phyloP scores from a whole-genome alignment of 208 protist genomes.

The Jaenimonas drosophilae region DNA sequence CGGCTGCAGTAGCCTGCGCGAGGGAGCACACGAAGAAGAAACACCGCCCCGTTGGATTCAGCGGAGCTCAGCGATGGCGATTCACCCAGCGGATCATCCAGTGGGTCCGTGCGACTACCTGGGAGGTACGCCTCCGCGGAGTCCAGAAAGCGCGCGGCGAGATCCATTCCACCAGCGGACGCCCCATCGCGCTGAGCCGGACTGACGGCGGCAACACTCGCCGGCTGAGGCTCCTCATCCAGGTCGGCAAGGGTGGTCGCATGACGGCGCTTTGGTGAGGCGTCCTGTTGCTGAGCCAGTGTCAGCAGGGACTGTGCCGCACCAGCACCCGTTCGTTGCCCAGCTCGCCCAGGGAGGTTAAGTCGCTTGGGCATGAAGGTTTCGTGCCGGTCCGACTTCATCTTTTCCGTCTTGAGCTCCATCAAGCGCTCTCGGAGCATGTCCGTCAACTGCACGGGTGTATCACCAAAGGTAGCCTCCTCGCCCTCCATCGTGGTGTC shows the following conservation, averaged over 20 bases:
- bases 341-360: slow-evolving; percentile 18
- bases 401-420: slow-evolving; percentile 73
- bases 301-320: neutral
- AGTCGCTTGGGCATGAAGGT: slow-evolving; percentile 62
- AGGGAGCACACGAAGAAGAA: slow-evolving; percentile 64
- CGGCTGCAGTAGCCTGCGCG: slow-evolving; percentile 76
- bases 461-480: slow-evolving; percentile 52
- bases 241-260: slow-evolving; percentile 34
- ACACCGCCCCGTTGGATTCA: slow-evolving; percentile 19
- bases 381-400: slow-evolving; percentile 67
- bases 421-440: slow-evolving; percentile 84
- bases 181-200: neutral
- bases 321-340: slow-evolving; percentile 7
- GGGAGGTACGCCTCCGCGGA: neutral
- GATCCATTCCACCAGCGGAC: neutral
- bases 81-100: too few relatives aligned
- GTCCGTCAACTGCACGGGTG: slow-evolving; percentile 77
- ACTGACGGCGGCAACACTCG: neutral
- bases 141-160: neutral
- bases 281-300: neutral
- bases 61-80: neutral
- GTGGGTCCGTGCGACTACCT: neutral
- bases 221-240: slow-evolving; percentile 2
- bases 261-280: neutral
- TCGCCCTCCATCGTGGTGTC: slow-evolving; percentile 64